Conservation (phyloP, 805 yeast genomes). For the Cyberlindnera meyerae region DNA sequence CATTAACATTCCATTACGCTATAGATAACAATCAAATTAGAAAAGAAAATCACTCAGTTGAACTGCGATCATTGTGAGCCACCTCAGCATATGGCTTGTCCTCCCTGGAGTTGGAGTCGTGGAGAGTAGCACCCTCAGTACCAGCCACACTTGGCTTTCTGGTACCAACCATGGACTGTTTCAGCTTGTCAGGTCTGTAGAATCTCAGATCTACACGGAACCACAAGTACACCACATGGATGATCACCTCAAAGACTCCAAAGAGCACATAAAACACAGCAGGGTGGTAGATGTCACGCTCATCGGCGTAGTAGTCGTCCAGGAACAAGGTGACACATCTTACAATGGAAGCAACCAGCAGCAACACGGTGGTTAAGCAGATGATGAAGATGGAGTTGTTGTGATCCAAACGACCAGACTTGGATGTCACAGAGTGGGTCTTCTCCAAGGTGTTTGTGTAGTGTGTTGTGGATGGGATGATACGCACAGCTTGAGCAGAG, state of each 20-base stretch:
- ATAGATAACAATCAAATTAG: too few relatives aligned
- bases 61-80: conserved; percentile 9
- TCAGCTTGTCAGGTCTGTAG: conserved; percentile 66
- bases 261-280: conserved; percentile 63
- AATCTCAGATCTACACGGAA: conserved; percentile 73
- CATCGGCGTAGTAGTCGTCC: conserved; percentile 23
- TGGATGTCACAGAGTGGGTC: conserved; percentile 22
- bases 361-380: conserved; percentile 40
- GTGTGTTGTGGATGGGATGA: conserved; percentile 50
- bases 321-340: conserved; percentile 45
- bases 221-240: conserved; percentile 50
- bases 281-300: conserved; percentile 45
- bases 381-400: conserved; percentile 44
- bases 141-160: conserved; percentile 1
- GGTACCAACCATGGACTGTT: conserved; percentile 15
- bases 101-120: conserved; percentile 7
- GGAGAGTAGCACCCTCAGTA: conserved; percentile 2
- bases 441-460: conserved; percentile 30
- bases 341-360: conserved; percentile 46
- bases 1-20: too few relatives aligned
- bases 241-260: conserved; percentile 61
- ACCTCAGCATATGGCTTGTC: conserved; percentile 11
- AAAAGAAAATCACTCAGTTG: neutral
- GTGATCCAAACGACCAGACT: conserved; percentile 39
- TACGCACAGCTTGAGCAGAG: conserved; percentile 24